Percentiles rank a stretch among this genome's conserved stretches.
Conservation (phyloP, 352 stramenopile species). For the Phytophthora aleatoria region DNA sequence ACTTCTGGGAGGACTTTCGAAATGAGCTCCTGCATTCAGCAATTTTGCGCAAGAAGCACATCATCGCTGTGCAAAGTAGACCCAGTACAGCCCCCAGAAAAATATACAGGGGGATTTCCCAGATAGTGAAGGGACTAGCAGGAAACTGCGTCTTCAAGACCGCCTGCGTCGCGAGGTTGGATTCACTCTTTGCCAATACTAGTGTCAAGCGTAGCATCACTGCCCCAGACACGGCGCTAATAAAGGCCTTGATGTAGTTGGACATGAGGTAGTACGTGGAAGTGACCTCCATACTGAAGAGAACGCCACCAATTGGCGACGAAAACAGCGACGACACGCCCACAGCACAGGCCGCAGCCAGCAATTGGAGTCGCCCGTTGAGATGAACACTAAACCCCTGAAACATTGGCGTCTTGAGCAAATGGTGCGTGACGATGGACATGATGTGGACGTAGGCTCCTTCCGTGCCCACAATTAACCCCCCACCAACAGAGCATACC, state of each 20-base stretch:
- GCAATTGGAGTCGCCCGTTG: conserved; percentile 86
- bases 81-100: conserved; percentile 67
- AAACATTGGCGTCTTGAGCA: conserved; percentile 86
- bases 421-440: conserved; percentile 91
- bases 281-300: conserved; percentile 95
- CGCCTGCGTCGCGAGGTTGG: conserved; percentile 48
- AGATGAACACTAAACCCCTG: conserved; percentile 70
- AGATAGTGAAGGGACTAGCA: conserved; percentile 60
- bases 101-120: conserved; percentile 76
- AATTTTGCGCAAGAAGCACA: conserved; percentile 64
- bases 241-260: conserved; percentile 92
- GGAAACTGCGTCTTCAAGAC: conserved; percentile 61
- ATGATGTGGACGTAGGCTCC: conserved; percentile 98
- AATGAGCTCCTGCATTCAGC: conserved; percentile 44
- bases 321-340: conserved; percentile 94
- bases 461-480: conserved; percentile 97
- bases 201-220: conserved; percentile 80
- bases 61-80: conserved; percentile 55
- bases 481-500: conserved; percentile 92
- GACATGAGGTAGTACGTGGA: conserved; percentile 89
- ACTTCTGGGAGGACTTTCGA: conserved; percentile 46
- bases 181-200: conserved; percentile 59
- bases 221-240: conserved; percentile 77
- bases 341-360: conserved; percentile 91
- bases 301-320: conserved; percentile 92